Evolutionary conservation across 2,329 filamentous ascomycete genomes (phyloP).

Genomic region (Fusarium longipes): DNA sequence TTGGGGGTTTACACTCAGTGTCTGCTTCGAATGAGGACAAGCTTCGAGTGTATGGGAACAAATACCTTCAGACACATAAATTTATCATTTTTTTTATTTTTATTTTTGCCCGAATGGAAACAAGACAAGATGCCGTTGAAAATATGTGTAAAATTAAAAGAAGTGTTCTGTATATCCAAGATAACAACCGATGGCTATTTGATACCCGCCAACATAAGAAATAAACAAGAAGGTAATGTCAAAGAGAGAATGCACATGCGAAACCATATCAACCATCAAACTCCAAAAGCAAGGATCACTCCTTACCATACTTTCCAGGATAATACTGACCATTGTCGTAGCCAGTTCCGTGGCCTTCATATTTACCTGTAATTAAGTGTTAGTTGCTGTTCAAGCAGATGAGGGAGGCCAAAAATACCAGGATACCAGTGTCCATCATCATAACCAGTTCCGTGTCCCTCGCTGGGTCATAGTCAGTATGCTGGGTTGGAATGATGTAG

Average conservation of each 20-base stretch:
- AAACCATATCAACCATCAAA: background rate
- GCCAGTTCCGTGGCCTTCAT: no score
- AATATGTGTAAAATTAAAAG: background rate
- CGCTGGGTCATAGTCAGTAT: no score
- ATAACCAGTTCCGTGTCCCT: background rate
- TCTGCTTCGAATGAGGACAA: no score
- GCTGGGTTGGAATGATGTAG: no score
- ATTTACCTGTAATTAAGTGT: no score
- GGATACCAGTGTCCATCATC: constrained; percentile 32
- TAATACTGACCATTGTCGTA: no score
- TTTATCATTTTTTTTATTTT: no score
- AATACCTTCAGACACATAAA: no score
- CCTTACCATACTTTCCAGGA: constrained; percentile 33
- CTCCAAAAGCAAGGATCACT: constrained; percentile 12
- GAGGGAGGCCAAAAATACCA: no score
- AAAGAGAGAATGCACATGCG: constrained; percentile 6
- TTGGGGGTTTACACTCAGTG: no score
- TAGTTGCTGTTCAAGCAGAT: no score
- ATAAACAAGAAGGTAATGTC: background rate
- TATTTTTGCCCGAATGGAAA: no score
- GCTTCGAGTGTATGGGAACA: background rate
- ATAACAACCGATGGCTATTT: background rate
- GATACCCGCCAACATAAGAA: background rate
- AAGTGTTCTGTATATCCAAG: constrained; percentile 2
- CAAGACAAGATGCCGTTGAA: background rate